phyloP scores from a whole-genome alignment of 495 filamentous ascomycete species.

The Xylaria grammica region DNA sequence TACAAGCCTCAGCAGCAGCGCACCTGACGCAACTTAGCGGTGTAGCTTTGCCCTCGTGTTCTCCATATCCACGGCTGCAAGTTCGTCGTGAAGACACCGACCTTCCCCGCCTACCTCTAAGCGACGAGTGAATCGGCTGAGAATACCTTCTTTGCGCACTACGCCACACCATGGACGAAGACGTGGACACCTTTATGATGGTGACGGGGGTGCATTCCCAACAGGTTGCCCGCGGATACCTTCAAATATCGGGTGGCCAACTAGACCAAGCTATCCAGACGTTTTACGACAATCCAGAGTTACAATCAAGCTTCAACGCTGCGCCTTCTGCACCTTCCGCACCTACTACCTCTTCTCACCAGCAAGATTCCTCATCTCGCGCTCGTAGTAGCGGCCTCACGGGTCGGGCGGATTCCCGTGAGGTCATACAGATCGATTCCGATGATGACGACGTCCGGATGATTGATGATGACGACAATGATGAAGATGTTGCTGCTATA shows the following conservation, averaged over 20 bases:
- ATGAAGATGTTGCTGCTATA: constrained; percentile 44
- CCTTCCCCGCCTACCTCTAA: neutral
- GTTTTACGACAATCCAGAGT: constrained; percentile 82
- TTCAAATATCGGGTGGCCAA: constrained; percentile 80
- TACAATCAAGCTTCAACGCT: constrained; percentile 52
- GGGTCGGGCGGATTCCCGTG: constrained; percentile 59
- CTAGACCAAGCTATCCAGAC: constrained; percentile 85
- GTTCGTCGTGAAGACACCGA: neutral
- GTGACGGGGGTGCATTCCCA: constrained; percentile 69
- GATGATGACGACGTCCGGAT: constrained; percentile 58
- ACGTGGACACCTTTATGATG: constrained; percentile 61
- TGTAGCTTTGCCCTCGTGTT: neutral
- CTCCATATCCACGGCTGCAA: neutral
- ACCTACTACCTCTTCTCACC: constrained; percentile 36
- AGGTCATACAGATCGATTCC: constrained; percentile 74
- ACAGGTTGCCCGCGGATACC: constrained; percentile 71
- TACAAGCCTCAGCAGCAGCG: neutral
- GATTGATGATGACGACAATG: constrained; percentile 36
- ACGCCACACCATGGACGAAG: constrained; percentile 65
- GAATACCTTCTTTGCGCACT: neutral
- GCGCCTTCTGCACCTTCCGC: constrained; percentile 43
- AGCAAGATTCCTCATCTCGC: constrained; percentile 24
- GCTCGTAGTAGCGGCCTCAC: constrained; percentile 32
- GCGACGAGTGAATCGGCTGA: neutral
- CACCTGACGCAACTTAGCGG: neutral